Conservation (phyloP, 163 green algal genomes). For the Chloromonas sp. region DNA sequence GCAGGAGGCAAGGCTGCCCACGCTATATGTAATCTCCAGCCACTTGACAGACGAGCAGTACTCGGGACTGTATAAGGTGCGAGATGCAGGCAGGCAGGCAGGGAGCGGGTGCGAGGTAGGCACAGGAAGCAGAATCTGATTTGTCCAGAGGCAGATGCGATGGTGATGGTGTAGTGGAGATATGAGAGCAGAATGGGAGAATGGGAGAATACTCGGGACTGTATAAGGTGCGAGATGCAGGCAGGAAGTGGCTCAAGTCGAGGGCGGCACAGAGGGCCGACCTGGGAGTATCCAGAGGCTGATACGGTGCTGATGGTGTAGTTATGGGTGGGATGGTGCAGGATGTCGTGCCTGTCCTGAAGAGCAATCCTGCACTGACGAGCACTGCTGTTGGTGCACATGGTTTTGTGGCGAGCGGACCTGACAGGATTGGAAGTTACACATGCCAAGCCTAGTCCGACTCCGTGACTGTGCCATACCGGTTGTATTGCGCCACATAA, state of each 20-base stretch:
- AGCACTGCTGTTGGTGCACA: neutral
- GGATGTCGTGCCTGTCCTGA: neutral
- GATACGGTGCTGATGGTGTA: neutral
- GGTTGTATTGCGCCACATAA: too few species aligned
- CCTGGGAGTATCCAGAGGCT: neutral
- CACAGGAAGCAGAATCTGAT: neutral
- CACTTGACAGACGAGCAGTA: conserved; percentile 20
- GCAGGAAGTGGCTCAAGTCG: neutral
- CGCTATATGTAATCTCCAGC: conserved; percentile 14
- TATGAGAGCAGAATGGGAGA: too few species aligned
- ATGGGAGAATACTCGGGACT: conserved; percentile 16
- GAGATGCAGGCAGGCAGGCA: neutral
- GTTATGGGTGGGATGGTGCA: neutral
- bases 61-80: conserved; percentile 17
- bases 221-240: conserved; percentile 9
- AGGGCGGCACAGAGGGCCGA: neutral
- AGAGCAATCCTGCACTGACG: neutral
- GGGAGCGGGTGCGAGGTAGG: neutral
- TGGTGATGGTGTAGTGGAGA: neutral
- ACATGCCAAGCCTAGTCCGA: too few species aligned
- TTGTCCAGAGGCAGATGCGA: neutral
- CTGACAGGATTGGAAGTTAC: neutral
- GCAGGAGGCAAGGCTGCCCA: neutral
- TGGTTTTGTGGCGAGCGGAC: neutral
- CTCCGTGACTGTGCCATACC: too few species aligned